Evolutionary conservation across 768 basidiomycete species (phyloP).

Genomic region (Candolleomyces efflorescens): DNA sequence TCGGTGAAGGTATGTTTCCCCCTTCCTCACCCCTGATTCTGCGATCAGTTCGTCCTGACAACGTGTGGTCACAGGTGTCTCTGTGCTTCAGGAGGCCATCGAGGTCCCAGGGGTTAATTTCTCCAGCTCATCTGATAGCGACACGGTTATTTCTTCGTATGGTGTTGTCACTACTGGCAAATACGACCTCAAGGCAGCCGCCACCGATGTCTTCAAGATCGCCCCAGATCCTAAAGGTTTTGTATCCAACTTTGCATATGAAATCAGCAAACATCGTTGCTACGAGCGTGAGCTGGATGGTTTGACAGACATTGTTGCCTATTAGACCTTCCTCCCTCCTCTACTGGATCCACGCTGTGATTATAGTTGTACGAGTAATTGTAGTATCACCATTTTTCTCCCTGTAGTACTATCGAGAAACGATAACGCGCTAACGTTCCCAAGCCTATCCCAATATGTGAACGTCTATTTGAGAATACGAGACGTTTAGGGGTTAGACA

Average conservation of each 20-base stretch:
- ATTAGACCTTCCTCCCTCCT: conserved; percentile 15
- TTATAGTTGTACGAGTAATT: neutral
- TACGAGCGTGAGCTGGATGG: conserved; percentile 60
- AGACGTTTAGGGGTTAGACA: too few relatives aligned
- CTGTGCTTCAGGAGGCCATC: conserved; percentile 43
- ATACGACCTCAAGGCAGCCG: conserved; percentile 36
- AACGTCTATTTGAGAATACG: too few relatives aligned
- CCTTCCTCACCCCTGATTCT: neutral
- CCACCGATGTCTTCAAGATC: conserved; percentile 40
- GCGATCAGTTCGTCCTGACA: neutral
- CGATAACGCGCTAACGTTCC: too few relatives aligned
- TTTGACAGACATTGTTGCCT: conserved; percentile 48
- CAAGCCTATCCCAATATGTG: too few relatives aligned
- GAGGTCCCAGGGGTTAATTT: conserved; percentile 44
- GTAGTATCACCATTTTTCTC: too few relatives aligned
- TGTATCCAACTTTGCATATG: conserved; percentile 52
- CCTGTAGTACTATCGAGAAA: too few relatives aligned
- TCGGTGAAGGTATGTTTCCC: conserved; percentile 53
- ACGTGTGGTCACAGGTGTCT: conserved; percentile 32
- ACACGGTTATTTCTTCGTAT: conserved; percentile 51
- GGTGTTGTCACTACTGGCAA: conserved; percentile 61
- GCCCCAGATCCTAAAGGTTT: conserved; percentile 47
- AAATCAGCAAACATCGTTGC: conserved; percentile 65
- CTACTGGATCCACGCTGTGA: neutral
- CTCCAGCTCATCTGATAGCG: conserved; percentile 24